Evolutionary conservation across 345 rosid genomes (phyloP).

Genomic region (Aquilaria yunnanensis): DNA sequence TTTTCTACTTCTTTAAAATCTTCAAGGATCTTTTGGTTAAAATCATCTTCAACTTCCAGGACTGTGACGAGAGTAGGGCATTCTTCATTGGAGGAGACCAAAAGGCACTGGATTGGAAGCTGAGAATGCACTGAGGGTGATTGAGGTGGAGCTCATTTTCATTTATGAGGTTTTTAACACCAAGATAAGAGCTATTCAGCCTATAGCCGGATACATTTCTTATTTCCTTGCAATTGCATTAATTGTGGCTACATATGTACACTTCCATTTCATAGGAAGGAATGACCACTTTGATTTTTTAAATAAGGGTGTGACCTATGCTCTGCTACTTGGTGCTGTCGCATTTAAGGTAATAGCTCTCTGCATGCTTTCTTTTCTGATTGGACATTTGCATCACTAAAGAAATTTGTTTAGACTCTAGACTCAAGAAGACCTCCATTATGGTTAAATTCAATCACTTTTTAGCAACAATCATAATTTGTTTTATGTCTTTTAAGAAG

Average conservation of each 20-base stretch:
- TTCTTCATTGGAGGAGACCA: conserved; percentile 23
- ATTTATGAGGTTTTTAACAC: conserved; percentile 55
- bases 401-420: conserved; percentile 14
- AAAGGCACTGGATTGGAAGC: background rate
- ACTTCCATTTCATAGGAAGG: conserved; percentile 25
- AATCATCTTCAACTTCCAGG: conserved; percentile 42
- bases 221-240: conserved; percentile 22
- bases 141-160: conserved; percentile 60
- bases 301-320: conserved; percentile 48
- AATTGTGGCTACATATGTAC: conserved; percentile 22
- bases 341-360: conserved; percentile 39
- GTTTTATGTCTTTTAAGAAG: conserved; percentile 17
- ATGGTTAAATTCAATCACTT: too few species aligned
- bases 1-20: conserved; percentile 26
- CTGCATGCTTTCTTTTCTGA: conserved; percentile 48
- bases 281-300: conserved; percentile 21
- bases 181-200: conserved; percentile 39
- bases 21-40: conserved; percentile 59
- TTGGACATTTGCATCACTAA: conserved; percentile 35
- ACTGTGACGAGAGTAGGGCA: conserved; percentile 37
- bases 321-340: conserved; percentile 40
- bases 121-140: conserved; percentile 37
- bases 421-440: background rate
- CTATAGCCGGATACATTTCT: conserved; percentile 17
- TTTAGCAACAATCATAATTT: background rate